Percentiles rank a stretch among this genome's conserved stretches.
phyloP scores from a whole-genome alignment of 2,329 filamentous ascomycete genomes.

The Calonectria montana region DNA sequence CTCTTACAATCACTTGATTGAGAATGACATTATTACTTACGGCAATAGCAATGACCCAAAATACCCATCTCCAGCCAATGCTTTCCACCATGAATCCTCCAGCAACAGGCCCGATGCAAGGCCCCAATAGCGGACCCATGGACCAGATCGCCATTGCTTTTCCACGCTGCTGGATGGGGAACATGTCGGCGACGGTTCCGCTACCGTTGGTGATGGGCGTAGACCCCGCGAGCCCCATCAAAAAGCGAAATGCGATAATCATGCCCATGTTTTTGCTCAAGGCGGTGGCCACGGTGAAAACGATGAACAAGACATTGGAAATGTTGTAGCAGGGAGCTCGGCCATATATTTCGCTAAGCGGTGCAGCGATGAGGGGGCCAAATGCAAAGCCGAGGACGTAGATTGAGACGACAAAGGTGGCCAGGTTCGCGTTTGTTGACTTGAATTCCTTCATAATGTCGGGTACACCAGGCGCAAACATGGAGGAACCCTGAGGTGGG shows the following conservation, averaged over 20 bases:
- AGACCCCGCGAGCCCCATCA: conserved; percentile 68
- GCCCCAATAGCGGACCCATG: conserved; percentile 70
- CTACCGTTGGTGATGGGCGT: conserved; percentile 75
- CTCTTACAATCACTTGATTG: accelerated
- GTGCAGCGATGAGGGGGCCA: conserved; percentile 73
- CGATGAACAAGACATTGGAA: conserved; percentile 65
- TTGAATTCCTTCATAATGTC: conserved; percentile 58
- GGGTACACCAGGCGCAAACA: conserved; percentile 54
- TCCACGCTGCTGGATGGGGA: conserved; percentile 67
- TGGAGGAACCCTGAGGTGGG: conserved; percentile 39
- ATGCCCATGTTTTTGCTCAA: conserved; percentile 73
- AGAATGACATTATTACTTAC: conserved; percentile 22
- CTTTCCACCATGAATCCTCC: conserved; percentile 55
- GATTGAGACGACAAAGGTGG: conserved; percentile 57
- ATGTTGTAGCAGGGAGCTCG: conserved; percentile 52
- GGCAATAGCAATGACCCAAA: conserved; percentile 46
- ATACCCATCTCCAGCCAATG: conserved; percentile 62
- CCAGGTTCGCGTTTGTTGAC: conserved; percentile 50
- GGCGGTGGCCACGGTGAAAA: conserved; percentile 55
- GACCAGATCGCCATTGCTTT: conserved; percentile 74
- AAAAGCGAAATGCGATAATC: conserved; percentile 71
- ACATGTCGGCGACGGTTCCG: conserved; percentile 74
- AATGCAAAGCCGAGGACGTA: conserved; percentile 64
- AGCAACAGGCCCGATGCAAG: conserved; percentile 62
- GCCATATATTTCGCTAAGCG: conserved; percentile 71